Conservation (phyloP, 176 grass and related monocot species). For the Alopecurus myosuroides region DNA sequence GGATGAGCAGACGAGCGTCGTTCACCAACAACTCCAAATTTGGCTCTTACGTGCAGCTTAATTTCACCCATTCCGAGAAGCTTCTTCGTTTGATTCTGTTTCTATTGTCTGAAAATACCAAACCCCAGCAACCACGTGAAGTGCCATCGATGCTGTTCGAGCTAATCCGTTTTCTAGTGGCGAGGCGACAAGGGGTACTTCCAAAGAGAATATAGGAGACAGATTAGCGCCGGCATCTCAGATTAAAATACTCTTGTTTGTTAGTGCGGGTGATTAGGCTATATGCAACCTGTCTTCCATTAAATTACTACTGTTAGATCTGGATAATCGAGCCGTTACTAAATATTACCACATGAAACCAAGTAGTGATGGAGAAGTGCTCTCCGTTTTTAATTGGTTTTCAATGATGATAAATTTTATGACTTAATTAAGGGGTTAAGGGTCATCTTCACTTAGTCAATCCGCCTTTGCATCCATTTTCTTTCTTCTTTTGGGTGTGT, state of each 20-base stretch:
- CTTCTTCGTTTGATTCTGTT: not conserved
- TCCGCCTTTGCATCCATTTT: no score
- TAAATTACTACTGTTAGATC: not conserved
- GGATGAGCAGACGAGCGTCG: not conserved
- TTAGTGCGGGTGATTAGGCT: not conserved
- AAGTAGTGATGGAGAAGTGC: not conserved
- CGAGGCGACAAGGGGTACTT: not conserved
- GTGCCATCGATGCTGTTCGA: not conserved
- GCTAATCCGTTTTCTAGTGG: not conserved
- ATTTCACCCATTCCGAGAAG: not conserved
- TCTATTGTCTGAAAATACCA: not conserved
- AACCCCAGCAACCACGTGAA: not conserved
- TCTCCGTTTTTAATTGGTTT: no score
- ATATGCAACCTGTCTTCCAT: not conserved
- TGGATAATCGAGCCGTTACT: not conserved
- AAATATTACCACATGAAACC: not conserved
- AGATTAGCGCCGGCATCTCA: not conserved
- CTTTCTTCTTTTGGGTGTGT: no score
- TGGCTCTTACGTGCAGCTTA: not conserved
- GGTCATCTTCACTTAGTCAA: no score
- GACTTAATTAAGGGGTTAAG: no score
- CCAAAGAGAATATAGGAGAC: not conserved
- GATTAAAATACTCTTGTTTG: not conserved
- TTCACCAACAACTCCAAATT: not conserved
- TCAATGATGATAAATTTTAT: no score